These are phyloP conservation scores for Spathaspora girioi DNA, from an alignment of 805 yeast genomes.

Conservation along the genomic window DNA sequence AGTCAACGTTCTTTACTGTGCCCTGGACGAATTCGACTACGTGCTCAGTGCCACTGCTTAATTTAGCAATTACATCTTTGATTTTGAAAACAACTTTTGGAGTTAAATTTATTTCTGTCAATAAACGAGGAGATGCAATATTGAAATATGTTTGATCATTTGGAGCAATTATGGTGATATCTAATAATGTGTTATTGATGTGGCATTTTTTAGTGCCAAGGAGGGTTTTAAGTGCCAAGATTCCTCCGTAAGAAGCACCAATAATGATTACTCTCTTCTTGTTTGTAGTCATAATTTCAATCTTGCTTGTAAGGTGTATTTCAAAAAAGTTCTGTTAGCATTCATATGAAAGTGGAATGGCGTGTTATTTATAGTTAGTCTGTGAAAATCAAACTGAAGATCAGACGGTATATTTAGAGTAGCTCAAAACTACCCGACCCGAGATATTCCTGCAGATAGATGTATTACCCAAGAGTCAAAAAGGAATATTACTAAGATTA, in stretches of 20 bases:
- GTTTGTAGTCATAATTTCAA: not conserved
- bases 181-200: conserved; percentile 7
- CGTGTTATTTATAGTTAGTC: no score
- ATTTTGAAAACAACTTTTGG: conserved; percentile 16
- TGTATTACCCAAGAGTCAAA: no score
- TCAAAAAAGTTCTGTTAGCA: no score
- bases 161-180: conserved; percentile 23
- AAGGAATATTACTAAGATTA: no score
- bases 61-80: conserved; percentile 13
- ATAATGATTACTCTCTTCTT: conserved; percentile 22
- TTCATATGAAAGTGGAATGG: no score
- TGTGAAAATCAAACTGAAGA: no score
- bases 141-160: conserved; percentile 22
- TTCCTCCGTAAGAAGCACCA: conserved; percentile 37
- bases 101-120: conserved; percentile 20
- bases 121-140: conserved; percentile 29
- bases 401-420: no score
- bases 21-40: conserved; percentile 21
- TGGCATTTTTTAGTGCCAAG: conserved; percentile 7
- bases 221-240: conserved; percentile 21
- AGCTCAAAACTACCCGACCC: no score
- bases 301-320: not conserved
- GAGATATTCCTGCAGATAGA: no score
- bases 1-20: conserved; percentile 20
- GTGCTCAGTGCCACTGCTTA: conserved; percentile 11